Conservation (phyloP, 1,284 basidiomycete genomes). For the Boletus smithii region DNA sequence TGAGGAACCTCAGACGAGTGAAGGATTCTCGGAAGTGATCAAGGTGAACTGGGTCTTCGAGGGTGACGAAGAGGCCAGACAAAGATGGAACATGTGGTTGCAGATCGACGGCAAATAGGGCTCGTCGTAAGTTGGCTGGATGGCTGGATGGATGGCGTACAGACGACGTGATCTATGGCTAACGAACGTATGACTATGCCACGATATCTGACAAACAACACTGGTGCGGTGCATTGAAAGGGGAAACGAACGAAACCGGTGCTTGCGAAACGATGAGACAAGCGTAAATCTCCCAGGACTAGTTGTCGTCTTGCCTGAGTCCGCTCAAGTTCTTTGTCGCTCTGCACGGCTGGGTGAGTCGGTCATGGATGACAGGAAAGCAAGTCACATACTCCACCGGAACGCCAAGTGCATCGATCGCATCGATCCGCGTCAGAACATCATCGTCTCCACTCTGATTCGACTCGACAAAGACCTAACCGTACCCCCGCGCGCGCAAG, state of each 20-base stretch:
- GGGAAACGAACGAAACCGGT: no score
- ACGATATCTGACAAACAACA: background rate
- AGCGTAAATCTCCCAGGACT: conserved; percentile 2
- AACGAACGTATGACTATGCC: conserved; percentile 2
- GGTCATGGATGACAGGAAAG: background rate
- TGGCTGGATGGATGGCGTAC: background rate
- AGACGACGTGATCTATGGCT: conserved; percentile 12
- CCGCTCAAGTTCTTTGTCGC: conserved; percentile 56
- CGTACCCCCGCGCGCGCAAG: background rate
- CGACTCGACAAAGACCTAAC: conserved; percentile 71
- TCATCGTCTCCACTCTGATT: conserved; percentile 75
- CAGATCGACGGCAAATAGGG: conserved; percentile 60
- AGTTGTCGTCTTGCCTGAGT: conserved; percentile 47
- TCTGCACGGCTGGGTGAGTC: conserved; percentile 33
- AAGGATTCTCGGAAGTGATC: conserved; percentile 77
- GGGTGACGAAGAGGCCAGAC: conserved; percentile 66
- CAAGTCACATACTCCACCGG: conserved; percentile 52
- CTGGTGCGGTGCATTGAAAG: no score
- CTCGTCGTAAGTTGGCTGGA: background rate
- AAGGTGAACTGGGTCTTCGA: conserved; percentile 78
- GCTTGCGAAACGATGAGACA: no score
- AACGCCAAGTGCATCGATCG: conserved; percentile 69
- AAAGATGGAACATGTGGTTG: conserved; percentile 76
- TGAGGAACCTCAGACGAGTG: conserved; percentile 61
- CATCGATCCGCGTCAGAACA: conserved; percentile 64